phyloP scores from a whole-genome alignment of 768 basidiomycete species.

The Agaricus blazei region DNA sequence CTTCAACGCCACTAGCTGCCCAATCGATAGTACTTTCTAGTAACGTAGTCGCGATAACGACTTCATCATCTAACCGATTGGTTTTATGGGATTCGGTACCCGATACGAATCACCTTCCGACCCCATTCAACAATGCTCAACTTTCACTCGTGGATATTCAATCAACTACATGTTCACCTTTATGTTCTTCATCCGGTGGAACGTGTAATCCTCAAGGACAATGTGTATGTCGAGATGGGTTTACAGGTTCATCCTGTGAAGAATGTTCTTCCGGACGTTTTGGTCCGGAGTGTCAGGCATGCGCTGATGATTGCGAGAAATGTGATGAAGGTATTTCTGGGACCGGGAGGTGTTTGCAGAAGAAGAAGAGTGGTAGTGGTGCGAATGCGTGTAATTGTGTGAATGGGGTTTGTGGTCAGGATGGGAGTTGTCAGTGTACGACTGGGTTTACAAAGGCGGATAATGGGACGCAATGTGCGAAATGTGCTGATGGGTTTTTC shows the following conservation, averaged over 20 bases:
- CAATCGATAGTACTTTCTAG: conserved; percentile 61
- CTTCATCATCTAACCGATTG: conserved; percentile 53
- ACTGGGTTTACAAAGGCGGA: conserved; percentile 66
- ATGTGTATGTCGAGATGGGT: conserved; percentile 67
- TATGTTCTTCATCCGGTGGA: conserved; percentile 58
- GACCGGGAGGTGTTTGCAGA: conserved; percentile 63
- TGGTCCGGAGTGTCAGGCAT: conserved; percentile 62
- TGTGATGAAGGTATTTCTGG: conserved; percentile 80
- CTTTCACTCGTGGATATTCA: conserved; percentile 65
- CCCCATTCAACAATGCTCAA: conserved; percentile 27
- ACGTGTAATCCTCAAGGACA: conserved; percentile 61
- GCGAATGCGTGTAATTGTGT: conserved; percentile 57
- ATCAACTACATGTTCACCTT: conserved; percentile 65
- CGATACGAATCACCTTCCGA: conserved; percentile 64
- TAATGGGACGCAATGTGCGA: conserved; percentile 72
- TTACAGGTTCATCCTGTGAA: conserved; percentile 73
- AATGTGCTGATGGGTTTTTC: conserved; percentile 75
- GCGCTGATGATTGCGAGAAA: conserved; percentile 55
- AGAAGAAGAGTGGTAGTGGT: conserved; percentile 12
- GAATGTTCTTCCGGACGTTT: conserved; percentile 65
- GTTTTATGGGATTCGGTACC: conserved; percentile 80
- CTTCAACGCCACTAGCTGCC: conserved; percentile 46
- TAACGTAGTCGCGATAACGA: conserved; percentile 65
- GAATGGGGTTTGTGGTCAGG: conserved; percentile 67
- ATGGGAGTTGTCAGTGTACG: conserved; percentile 70